Percentiles rank a stretch among this genome's conserved stretches.
phyloP scores from a whole-genome alignment of 2,329 filamentous ascomycete genomes.

The Samsoniella hepiali region DNA sequence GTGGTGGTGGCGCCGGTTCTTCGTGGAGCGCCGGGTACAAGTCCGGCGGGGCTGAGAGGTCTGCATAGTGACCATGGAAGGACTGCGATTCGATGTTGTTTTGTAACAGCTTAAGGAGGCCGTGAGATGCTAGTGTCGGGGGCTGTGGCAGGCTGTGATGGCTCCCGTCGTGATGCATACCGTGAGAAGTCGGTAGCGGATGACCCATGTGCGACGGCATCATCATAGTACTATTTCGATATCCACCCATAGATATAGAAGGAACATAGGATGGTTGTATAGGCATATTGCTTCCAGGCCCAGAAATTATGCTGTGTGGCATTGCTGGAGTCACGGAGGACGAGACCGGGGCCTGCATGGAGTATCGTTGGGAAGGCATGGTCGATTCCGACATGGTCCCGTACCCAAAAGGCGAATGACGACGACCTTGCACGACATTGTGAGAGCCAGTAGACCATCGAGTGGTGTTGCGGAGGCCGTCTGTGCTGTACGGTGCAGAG shows the following conservation, averaged over 20 bases:
- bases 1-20: constrained; percentile 69
- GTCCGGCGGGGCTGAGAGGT: constrained; percentile 72
- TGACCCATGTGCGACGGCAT: constrained; percentile 47
- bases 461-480: constrained; percentile 63
- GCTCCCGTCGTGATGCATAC: constrained; percentile 36
- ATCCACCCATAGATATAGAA: constrained; percentile 22
- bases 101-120: constrained; percentile 69
- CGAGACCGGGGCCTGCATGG: constrained; percentile 42
- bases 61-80: constrained; percentile 66
- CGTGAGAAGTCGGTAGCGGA: constrained; percentile 43
- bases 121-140: constrained; percentile 64
- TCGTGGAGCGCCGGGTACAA: constrained; percentile 72
- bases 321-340: constrained; percentile 2
- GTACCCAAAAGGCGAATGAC: constrained; percentile 60
- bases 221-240: constrained; percentile 55
- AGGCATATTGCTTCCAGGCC: constrained; percentile 49
- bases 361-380: constrained; percentile 54
- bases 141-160: constrained; percentile 52
- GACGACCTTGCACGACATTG: constrained; percentile 52
- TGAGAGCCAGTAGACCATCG: constrained; percentile 77
- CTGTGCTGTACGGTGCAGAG: constrained; percentile 68
- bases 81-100: constrained; percentile 69
- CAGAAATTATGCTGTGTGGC: constrained; percentile 8
- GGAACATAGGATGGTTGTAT: constrained; percentile 41
- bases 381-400: constrained; percentile 59